Percentiles rank a stretch among this genome's conserved stretches.
Conservation (phyloP, 495 filamentous ascomycete genomes). For the Oleoguttula mirabilis region DNA sequence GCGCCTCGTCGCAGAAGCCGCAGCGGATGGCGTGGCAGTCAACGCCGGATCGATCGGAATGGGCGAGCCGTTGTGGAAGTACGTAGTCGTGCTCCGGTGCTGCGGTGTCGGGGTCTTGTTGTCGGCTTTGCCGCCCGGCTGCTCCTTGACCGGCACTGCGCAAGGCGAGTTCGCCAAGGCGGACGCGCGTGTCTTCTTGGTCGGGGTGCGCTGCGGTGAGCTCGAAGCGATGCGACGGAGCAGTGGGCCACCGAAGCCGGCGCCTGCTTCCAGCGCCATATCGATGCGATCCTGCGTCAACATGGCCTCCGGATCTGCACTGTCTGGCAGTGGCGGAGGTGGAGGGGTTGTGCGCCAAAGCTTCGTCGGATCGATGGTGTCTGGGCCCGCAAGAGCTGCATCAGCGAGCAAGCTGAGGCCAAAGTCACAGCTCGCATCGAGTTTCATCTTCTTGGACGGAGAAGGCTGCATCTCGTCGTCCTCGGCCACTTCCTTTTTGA, state of each 20-base stretch:
- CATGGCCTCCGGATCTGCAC: background rate
- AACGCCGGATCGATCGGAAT: constrained; percentile 3
- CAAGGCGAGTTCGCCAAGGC: constrained; percentile 14
- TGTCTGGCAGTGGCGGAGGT: background rate
- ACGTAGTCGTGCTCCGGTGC: background rate
- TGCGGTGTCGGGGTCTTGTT: constrained; percentile 1
- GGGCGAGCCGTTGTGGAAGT: background rate
- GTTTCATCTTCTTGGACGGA: constrained; percentile 3
- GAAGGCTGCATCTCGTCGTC: background rate
- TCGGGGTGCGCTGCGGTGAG: constrained; percentile 4
- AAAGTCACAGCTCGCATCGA: background rate
- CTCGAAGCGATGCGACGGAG: background rate
- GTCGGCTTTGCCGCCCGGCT: background rate
- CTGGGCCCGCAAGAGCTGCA: background rate
- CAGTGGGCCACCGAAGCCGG: background rate
- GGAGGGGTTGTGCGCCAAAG: background rate
- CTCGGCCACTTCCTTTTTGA: background rate
- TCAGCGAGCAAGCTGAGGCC: constrained; percentile 1
- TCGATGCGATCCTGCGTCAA: constrained; percentile 5
- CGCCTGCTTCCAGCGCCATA: constrained; percentile 3
- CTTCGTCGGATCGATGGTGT: constrained; percentile 4
- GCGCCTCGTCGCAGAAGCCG: background rate
- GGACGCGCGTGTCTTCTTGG: constrained; percentile 6
- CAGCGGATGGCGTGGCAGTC: background rate
- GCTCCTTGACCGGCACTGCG: constrained; percentile 5